Percentiles rank a stretch among this genome's conserved stretches.
Evolutionary conservation across 1,284 basidiomycete species (phyloP).

Genomic region (Coniferiporia weirii): DNA sequence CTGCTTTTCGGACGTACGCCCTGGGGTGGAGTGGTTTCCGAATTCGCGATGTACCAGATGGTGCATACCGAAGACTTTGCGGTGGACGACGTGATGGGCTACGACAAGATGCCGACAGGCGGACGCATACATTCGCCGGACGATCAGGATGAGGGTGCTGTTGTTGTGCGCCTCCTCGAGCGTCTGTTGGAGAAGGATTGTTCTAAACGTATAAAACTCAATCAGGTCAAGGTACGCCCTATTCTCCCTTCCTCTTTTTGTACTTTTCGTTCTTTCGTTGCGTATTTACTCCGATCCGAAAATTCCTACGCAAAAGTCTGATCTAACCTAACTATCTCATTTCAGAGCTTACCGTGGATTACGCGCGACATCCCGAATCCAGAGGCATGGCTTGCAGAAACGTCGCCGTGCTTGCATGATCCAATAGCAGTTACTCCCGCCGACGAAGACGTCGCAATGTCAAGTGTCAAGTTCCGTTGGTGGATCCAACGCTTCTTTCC

Average conservation of each 20-base stretch:
- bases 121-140: slow-evolving; percentile 19
- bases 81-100: slow-evolving; percentile 70
- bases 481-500: background rate
- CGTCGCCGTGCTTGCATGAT: slow-evolving; percentile 55
- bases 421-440: slow-evolving; percentile 70
- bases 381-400: slow-evolving; percentile 75
- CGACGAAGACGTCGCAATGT: slow-evolving; percentile 78
- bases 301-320: slow-evolving; percentile 14
- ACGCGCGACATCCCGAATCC: slow-evolving; percentile 68
- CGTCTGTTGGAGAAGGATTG: slow-evolving; percentile 83
- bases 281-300: slow-evolving; percentile 16
- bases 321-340: slow-evolving; percentile 1
- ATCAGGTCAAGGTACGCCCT: slow-evolving; percentile 77
- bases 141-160: slow-evolving; percentile 45
- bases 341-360: slow-evolving; percentile 71
- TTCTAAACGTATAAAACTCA: slow-evolving; percentile 72
- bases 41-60: slow-evolving; percentile 80
- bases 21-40: slow-evolving; percentile 54
- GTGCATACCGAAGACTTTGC: slow-evolving; percentile 80
- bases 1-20: slow-evolving; percentile 85
- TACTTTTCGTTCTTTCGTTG: slow-evolving; percentile 7
- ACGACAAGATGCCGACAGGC: slow-evolving; percentile 54
- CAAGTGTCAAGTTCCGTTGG: slow-evolving; percentile 50
- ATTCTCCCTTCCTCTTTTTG: background rate
- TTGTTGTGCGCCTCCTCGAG: slow-evolving; percentile 70